phyloP scores from a whole-genome alignment of 179 eudicot species.

The Patellifolia procumbens region DNA sequence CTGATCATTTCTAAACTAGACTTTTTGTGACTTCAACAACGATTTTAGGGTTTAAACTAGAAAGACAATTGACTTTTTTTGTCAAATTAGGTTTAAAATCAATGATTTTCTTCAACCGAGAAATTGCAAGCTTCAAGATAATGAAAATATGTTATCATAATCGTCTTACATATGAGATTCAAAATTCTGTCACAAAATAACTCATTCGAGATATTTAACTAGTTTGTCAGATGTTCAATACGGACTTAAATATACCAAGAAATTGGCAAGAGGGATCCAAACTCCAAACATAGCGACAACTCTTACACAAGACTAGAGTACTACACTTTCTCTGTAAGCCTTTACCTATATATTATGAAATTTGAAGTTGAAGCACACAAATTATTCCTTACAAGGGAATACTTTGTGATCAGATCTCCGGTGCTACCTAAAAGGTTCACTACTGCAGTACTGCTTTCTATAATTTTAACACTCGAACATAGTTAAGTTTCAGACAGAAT shows the following conservation, averaged over 20 bases:
- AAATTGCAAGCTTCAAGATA: background rate
- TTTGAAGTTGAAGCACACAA: background rate
- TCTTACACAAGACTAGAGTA: background rate
- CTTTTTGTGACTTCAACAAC: background rate
- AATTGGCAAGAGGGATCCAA: background rate
- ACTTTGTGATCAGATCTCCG: conserved; percentile 11
- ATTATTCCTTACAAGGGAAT: background rate
- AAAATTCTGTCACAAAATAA: background rate
- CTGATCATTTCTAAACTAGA: background rate
- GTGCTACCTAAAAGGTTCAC: conserved; percentile 5
- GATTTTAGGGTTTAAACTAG: background rate
- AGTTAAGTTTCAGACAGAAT: background rate
- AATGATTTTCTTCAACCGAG: background rate
- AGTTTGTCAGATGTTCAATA: background rate
- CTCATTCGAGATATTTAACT: background rate
- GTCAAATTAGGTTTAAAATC: background rate
- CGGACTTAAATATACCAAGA: background rate
- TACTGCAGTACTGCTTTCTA: conserved; percentile 9
- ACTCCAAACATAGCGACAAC: background rate
- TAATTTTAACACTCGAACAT: background rate
- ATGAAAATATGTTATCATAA: background rate
- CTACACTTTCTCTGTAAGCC: background rate
- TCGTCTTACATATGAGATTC: background rate
- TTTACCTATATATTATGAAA: background rate
- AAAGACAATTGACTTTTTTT: background rate